These are phyloP conservation scores for Geosmithia flava DNA, from an alignment of 2,329 filamentous ascomycete genomes.

Conservation along the genomic window DNA sequence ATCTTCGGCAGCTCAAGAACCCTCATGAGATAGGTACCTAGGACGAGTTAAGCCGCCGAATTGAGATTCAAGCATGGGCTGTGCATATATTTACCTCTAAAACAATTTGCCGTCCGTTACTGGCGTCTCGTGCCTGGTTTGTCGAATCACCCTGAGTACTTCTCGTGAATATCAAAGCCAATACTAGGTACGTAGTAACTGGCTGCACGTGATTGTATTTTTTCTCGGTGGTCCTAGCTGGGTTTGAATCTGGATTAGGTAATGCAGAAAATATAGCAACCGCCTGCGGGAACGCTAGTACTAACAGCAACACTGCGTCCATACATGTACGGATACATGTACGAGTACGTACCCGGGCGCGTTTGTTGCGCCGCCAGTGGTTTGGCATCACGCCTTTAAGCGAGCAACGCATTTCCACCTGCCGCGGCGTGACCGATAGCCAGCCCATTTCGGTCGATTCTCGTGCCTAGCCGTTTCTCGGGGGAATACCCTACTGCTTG, in stretches of 20 bases:
- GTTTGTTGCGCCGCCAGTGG: not conserved
- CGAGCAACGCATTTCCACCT: not conserved
- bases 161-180: no score
- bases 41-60: not conserved
- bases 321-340: no score
- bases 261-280: no score
- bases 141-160: not conserved
- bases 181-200: no score
- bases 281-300: no score
- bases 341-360: no score
- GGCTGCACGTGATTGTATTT: not conserved
- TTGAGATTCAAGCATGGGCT: not conserved
- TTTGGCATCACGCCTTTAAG: not conserved
- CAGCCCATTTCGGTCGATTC: not conserved
- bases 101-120: not conserved
- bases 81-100: not conserved
- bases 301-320: no score
- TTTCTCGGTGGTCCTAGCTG: not conserved
- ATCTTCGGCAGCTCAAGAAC: not conserved
- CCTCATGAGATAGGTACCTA: not conserved
- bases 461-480: not conserved
- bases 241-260: not conserved
- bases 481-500: no score
- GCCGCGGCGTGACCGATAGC: not conserved
- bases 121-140: not conserved